Conservation (phyloP, 192 early-diverging fungal species). For the Podila horticola region DNA sequence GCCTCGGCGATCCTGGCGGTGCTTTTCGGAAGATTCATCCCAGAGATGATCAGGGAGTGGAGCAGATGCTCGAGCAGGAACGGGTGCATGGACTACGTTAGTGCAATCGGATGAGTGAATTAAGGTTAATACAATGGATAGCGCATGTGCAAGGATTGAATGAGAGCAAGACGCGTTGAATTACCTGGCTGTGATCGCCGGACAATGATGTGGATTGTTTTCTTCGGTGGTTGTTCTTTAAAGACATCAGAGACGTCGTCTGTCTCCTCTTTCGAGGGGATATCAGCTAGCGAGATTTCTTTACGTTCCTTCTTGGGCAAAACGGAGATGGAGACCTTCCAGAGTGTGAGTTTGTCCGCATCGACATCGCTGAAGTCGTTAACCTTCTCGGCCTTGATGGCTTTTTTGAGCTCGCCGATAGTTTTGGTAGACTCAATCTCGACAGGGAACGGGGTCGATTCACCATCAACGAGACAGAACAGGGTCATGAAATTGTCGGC, state of each 20-base stretch:
- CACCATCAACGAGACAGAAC: too few relatives aligned
- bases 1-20: slow-evolving; percentile 7
- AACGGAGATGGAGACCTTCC: too few relatives aligned
- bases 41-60: background rate
- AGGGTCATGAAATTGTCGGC: too few relatives aligned
- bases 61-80: background rate
- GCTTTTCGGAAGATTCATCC: slow-evolving; percentile 2
- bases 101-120: background rate
- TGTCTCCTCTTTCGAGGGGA: too few relatives aligned
- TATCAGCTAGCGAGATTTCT: too few relatives aligned
- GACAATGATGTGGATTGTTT: background rate
- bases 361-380: too few relatives aligned
- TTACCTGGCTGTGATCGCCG: background rate
- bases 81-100: background rate
- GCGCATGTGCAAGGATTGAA: background rate
- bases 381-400: too few relatives aligned
- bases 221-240: background rate
- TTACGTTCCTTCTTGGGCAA: too few relatives aligned
- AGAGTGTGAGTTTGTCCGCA: too few relatives aligned
- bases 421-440: too few relatives aligned
- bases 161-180: background rate
- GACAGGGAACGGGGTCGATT: too few relatives aligned
- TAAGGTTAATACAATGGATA: background rate
- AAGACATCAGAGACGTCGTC: background rate
- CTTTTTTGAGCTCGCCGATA: too few relatives aligned